Percentiles rank a stretch among this genome's conserved stretches.
These are phyloP conservation scores for Ophioceras dolichostomum DNA, from an alignment of 2,329 filamentous ascomycete genomes.

Conservation along the genomic window DNA sequence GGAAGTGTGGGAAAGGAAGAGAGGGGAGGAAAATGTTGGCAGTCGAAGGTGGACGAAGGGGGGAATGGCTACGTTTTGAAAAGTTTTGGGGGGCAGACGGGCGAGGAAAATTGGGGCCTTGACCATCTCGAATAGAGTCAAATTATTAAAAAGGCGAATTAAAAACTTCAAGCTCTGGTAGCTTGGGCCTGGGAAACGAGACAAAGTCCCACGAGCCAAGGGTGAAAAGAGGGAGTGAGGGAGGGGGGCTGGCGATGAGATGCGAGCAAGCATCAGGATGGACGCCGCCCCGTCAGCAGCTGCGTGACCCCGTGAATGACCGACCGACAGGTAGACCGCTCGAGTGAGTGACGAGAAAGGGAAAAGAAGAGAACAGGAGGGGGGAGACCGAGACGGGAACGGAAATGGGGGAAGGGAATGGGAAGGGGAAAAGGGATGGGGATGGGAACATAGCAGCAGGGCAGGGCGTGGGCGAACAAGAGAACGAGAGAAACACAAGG, in stretches of 20 bases:
- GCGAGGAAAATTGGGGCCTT: conserved; percentile 8
- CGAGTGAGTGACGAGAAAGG: conserved; percentile 4
- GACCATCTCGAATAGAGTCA: conserved; percentile 10
- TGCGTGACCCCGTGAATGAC: too few species aligned
- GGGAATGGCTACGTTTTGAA: conserved; percentile 41
- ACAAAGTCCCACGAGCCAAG: conserved; percentile 8
- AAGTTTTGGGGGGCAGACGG: conserved; percentile 17
- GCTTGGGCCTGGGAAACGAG: conserved; percentile 4
- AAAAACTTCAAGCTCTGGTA: conserved; percentile 19
- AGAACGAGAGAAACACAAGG: too few species aligned
- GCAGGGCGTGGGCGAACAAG: too few species aligned
- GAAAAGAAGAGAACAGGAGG: conserved; percentile 8
- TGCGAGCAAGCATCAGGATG: too few species aligned
- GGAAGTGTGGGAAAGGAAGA: conserved; percentile 10
- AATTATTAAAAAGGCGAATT: conserved; percentile 17
- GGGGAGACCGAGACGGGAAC: conserved; percentile 7
- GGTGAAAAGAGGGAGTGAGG: conserved; percentile 4
- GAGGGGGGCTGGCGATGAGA: conserved; percentile 4
- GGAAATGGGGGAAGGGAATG: conserved; percentile 6
- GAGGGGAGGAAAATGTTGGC: conserved; percentile 18
- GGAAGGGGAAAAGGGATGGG: conserved; percentile 5
- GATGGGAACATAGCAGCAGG: conserved; percentile 7
- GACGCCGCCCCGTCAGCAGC: too few species aligned
- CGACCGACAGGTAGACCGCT: too few species aligned
- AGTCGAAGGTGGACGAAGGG: conserved; percentile 17